Conservation (phyloP, 2,329 filamentous ascomycete species). For the Pyrenophora teres region DNA sequence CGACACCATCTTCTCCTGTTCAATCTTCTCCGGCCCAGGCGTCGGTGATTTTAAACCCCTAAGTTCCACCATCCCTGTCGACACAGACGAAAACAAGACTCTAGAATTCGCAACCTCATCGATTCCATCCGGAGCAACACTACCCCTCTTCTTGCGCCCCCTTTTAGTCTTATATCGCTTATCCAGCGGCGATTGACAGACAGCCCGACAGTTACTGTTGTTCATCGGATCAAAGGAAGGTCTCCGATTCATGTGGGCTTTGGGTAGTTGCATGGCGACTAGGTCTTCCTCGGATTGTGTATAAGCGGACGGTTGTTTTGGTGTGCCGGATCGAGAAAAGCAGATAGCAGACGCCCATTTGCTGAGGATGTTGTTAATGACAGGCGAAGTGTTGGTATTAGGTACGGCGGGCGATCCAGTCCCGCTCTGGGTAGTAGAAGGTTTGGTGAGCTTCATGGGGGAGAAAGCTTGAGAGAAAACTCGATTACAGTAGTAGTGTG, state of each 20-base stretch:
- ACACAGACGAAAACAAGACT: not conserved
- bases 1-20: too few species aligned
- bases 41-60: not conserved
- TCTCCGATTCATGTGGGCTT: not conserved
- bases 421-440: too few species aligned
- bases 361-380: not conserved
- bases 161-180: slow-evolving; percentile 2
- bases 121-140: not conserved
- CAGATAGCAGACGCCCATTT: too few species aligned
- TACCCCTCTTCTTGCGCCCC: not conserved
- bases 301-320: not conserved
- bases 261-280: slow-evolving; percentile 2
- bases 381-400: too few species aligned
- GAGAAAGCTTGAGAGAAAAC: too few species aligned
- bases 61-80: not conserved
- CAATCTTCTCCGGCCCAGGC: too few species aligned
- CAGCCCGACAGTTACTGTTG: not conserved
- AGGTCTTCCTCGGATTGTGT: slow-evolving; percentile 8
- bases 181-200: slow-evolving; percentile 8
- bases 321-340: too few species aligned
- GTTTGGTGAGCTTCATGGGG: too few species aligned
- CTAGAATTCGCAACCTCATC: not conserved
- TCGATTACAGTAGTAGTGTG: too few species aligned
- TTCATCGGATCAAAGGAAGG: not conserved
- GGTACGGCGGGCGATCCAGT: too few species aligned